Percentiles rank a stretch among this genome's conserved stretches.
Evolutionary conservation across 106 monocot genomes (phyloP).

Genomic region (Dendrobium nobile): DNA sequence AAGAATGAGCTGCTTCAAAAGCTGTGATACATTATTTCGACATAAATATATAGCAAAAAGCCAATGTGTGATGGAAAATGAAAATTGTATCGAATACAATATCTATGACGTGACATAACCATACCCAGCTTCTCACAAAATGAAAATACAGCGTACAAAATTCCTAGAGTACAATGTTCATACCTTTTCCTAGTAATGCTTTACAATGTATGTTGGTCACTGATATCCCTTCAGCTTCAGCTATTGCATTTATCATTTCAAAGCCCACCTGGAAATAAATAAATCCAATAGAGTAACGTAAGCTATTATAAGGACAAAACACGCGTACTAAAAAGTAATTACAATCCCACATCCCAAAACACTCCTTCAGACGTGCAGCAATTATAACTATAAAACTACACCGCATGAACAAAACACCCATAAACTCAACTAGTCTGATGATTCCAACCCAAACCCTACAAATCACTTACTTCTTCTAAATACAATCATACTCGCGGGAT

Average conservation of each 20-base stretch:
- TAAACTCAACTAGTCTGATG: background rate
- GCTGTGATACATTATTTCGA: background rate
- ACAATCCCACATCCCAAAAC: background rate
- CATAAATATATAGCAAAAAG: background rate
- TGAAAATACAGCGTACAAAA: background rate
- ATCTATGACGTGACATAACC: background rate
- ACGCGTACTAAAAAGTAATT: background rate
- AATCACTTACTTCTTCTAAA: background rate
- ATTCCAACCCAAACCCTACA: background rate
- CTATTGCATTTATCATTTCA: conserved; percentile 86
- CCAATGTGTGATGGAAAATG: background rate
- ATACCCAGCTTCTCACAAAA: background rate
- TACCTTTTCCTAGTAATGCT: conserved; percentile 74
- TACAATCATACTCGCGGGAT: background rate
- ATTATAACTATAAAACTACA: background rate
- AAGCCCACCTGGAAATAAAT: conserved; percentile 53
- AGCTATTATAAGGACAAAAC: background rate
- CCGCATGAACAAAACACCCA: background rate
- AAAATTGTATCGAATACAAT: background rate
- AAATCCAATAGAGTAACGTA: conserved; percentile 9
- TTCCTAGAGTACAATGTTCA: background rate
- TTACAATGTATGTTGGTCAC: conserved; percentile 53
- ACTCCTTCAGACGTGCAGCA: background rate
- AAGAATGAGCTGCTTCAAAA: background rate
- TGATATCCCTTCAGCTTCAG: conserved; percentile 83